A percentile compares a stretch with the other conserved stretches of the same genome.
These are phyloP conservation scores for Penicillium macrosclerotiorum DNA, from an alignment of 495 filamentous ascomycete genomes.

Conservation along the genomic window DNA sequence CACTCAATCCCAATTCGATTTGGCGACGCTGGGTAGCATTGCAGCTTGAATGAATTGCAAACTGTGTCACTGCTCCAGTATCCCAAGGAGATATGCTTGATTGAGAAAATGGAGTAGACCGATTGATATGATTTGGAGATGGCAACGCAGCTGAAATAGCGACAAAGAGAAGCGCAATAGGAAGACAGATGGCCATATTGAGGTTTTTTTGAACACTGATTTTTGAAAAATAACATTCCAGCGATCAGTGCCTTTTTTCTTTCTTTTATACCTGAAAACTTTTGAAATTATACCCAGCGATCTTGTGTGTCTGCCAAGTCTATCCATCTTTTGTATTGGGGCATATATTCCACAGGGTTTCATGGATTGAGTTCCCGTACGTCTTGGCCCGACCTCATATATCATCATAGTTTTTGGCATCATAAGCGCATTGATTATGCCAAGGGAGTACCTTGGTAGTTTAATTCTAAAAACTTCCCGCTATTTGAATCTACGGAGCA, in stretches of 20 bases:
- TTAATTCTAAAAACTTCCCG: neutral
- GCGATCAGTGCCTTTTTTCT: too few species aligned
- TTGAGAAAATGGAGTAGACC: slow-evolving; percentile 9
- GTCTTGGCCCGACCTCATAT: neutral
- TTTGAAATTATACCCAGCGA: too few species aligned
- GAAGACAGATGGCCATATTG: slow-evolving; percentile 1
- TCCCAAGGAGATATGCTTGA: slow-evolving; percentile 16
- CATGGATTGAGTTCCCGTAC: too few species aligned
- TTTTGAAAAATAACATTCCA: too few species aligned
- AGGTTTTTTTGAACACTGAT: neutral
- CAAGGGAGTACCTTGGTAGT: slow-evolving; percentile 19
- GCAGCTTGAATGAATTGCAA: slow-evolving; percentile 55
- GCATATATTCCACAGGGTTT: too few species aligned
- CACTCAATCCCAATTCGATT: slow-evolving; percentile 45
- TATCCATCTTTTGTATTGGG: too few species aligned
- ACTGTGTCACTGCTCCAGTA: slow-evolving; percentile 23
- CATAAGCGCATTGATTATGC: neutral
- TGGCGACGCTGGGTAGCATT: slow-evolving; percentile 51
- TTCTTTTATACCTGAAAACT: neutral
- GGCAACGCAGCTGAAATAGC: slow-evolving; percentile 12
- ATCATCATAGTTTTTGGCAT: neutral
- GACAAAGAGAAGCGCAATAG: neutral
- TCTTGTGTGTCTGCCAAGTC: too few species aligned
- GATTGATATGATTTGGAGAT: neutral
- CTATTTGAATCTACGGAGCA: too few species aligned